A percentile compares a stretch with the other conserved stretches of the same genome.
phyloP scores from a whole-genome alignment of 306 rosid genomes.

The Quercus dentata region DNA sequence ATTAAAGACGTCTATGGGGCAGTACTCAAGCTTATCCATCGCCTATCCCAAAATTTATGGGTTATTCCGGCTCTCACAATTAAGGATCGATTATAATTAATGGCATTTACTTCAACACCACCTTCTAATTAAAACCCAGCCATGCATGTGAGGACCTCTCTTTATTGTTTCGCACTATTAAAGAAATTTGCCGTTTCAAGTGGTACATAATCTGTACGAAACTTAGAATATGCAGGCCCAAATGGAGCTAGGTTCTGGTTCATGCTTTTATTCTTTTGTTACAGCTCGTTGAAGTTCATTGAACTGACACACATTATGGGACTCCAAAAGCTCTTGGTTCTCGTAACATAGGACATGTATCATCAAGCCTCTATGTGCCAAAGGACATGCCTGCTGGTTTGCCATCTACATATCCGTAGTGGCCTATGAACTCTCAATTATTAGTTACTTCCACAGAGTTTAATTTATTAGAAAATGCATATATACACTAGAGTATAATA shows the following conservation, averaged over 20 bases:
- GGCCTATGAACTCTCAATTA: too few relatives aligned
- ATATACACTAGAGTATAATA: too few relatives aligned
- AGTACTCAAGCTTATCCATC: too few relatives aligned
- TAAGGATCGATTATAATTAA: too few relatives aligned
- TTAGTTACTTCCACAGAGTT: too few relatives aligned
- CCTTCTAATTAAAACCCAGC: too few relatives aligned
- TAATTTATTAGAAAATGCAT: too few relatives aligned
- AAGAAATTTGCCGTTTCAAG: background rate
- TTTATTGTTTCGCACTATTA: background rate
- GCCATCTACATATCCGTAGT: too few relatives aligned
- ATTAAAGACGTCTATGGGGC: too few relatives aligned
- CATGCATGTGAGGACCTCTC: background rate
- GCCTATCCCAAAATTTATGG: too few relatives aligned
- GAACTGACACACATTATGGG: conserved; percentile 8
- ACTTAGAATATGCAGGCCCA: background rate
- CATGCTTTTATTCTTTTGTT: background rate
- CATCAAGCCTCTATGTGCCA: conserved; percentile 16
- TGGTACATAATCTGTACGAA: background rate
- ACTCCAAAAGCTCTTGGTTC: background rate
- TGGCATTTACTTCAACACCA: too few relatives aligned
- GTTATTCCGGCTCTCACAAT: too few relatives aligned
- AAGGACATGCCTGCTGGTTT: background rate
- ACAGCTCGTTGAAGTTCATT: background rate
- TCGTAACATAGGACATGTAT: background rate
- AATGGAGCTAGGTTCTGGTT: conserved; percentile 1